phyloP scores from a whole-genome alignment of 495 filamentous ascomycete genomes.

The Penicillium lagena region DNA sequence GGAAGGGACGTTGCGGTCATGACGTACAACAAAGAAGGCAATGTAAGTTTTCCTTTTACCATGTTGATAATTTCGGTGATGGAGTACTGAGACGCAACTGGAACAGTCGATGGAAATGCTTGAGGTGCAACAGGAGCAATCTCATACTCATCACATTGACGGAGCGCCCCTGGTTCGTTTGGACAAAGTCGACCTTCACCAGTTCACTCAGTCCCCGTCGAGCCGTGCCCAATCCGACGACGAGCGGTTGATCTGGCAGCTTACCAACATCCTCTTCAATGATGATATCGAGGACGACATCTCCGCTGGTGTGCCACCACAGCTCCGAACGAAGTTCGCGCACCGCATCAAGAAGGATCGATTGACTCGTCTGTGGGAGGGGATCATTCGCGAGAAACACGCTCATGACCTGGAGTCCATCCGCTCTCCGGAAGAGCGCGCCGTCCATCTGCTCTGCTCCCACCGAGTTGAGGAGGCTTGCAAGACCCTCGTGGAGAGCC shows the following conservation, averaged over 20 bases:
- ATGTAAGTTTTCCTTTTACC: constrained; percentile 13
- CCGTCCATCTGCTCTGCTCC: constrained; percentile 69
- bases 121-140: constrained; percentile 29
- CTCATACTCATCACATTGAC: constrained; percentile 29
- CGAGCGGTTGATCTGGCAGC: constrained; percentile 39
- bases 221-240: constrained; percentile 17
- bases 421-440: constrained; percentile 68
- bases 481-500: constrained; percentile 60
- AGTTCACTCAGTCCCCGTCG: constrained; percentile 27
- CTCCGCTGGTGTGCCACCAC: constrained; percentile 33
- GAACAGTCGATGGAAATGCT: constrained; percentile 28
- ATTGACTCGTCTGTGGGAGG: constrained; percentile 39
- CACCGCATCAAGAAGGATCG: constrained; percentile 51
- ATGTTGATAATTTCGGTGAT: neutral
- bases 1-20: constrained; percentile 29
- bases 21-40: constrained; percentile 13
- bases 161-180: constrained; percentile 34
- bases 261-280: constrained; percentile 85
- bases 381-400: constrained; percentile 41
- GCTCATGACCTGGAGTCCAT: constrained; percentile 41
- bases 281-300: constrained; percentile 45
- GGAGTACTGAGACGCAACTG: constrained; percentile 1
- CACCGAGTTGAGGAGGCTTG: constrained; percentile 78
- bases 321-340: constrained; percentile 32
- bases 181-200: constrained; percentile 22